Conservation (phyloP, 352 stramenopile genomes). For the Pythium aristosporum region DNA sequence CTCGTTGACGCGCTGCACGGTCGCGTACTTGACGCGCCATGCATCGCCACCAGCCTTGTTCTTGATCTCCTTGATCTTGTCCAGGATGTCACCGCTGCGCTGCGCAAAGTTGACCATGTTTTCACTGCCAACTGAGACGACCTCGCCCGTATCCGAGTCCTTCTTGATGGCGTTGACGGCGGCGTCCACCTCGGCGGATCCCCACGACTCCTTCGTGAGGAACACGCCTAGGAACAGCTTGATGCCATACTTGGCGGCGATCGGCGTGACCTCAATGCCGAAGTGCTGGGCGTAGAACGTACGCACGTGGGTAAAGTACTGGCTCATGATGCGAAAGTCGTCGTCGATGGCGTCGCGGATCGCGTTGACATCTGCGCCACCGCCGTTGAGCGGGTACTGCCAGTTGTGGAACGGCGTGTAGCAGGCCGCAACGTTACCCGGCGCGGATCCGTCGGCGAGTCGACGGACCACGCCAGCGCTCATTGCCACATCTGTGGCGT, state of each 20-base stretch:
- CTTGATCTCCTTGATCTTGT: constrained; percentile 35
- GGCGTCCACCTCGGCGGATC: constrained; percentile 35
- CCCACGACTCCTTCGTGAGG: constrained; percentile 45
- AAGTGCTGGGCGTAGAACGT: constrained; percentile 65
- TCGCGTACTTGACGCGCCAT: constrained; percentile 50
- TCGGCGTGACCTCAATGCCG: constrained; percentile 41
- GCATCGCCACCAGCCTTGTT: constrained; percentile 18
- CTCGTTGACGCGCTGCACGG: constrained; percentile 38
- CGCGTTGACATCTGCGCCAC: background rate
- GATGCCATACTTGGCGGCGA: constrained; percentile 42
- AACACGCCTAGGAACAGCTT: constrained; percentile 58
- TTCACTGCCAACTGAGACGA: constrained; percentile 50
- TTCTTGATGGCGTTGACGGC: constrained; percentile 43
- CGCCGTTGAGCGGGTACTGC: constrained; percentile 49
- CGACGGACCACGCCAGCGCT: constrained; percentile 9
- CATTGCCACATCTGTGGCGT: background rate
- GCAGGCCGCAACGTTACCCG: constrained; percentile 40
- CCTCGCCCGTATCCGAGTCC: constrained; percentile 43
- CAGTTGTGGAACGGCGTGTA: constrained; percentile 57
- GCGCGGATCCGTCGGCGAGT: background rate
- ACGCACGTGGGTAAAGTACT: constrained; percentile 50
- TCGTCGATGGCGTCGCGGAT: constrained; percentile 28
- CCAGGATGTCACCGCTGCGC: constrained; percentile 24
- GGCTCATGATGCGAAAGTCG: constrained; percentile 42
- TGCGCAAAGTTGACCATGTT: constrained; percentile 27